A percentile compares a stretch with the other conserved stretches of the same genome.
phyloP scores from a whole-genome alignment of 179 eudicot species.

The Heliamphora pulchella region DNA sequence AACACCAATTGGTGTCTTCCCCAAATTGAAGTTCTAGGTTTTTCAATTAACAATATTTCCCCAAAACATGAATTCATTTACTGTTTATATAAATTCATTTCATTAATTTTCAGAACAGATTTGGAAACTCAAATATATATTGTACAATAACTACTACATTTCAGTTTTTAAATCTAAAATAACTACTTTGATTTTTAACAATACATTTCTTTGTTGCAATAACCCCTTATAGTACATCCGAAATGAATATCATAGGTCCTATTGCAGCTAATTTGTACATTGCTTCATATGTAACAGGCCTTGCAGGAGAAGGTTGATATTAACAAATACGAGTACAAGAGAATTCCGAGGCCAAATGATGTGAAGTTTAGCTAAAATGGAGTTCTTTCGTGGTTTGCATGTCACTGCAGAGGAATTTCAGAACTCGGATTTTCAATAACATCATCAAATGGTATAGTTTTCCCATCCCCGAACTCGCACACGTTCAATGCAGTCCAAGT shows the following conservation, averaged over 20 bases:
- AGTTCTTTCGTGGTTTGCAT: background rate
- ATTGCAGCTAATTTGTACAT: background rate
- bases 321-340: slow-evolving; percentile 69
- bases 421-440: background rate
- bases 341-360: slow-evolving; percentile 55
- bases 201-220: no score
- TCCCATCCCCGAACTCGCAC: background rate
- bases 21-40: no score
- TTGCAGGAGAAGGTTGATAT: slow-evolving; percentile 64
- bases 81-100: no score
- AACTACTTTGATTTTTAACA: no score
- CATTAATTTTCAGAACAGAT: no score
- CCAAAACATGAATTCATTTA: no score
- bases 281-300: slow-evolving; percentile 32
- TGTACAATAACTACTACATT: no score
- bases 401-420: background rate
- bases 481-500: background rate
- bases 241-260: background rate
- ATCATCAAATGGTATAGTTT: background rate
- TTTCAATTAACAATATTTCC: no score
- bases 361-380: slow-evolving; percentile 26
- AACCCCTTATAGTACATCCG: no score
- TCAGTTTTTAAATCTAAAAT: no score
- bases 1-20: no score
- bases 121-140: no score